These are phyloP conservation scores for Russula earlei DNA, from an alignment of 768 basidiomycete species.

Conservation along the genomic window DNA sequence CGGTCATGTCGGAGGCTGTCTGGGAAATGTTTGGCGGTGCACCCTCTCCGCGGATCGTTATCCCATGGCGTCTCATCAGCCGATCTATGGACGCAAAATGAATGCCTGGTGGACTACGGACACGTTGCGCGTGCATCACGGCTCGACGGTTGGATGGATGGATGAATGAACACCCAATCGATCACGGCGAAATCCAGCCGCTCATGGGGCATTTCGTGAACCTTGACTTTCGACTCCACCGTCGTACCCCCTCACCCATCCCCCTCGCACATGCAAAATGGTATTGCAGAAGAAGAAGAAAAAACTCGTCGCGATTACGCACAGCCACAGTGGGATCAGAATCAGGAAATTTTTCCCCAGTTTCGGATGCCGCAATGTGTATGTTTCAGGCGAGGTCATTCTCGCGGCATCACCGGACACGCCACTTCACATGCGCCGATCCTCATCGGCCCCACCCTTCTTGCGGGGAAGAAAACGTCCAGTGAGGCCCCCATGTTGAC, in stretches of 20 bases:
- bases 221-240: neutral
- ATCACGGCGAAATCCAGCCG: neutral
- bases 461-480: neutral
- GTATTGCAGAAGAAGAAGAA: neutral
- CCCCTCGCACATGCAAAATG: neutral
- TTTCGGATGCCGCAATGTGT: neutral
- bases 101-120: conserved; percentile 8
- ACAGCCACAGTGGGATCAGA: neutral
- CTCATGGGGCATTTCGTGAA: neutral
- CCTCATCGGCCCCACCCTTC: neutral
- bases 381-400: conserved; percentile 1
- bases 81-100: conserved; percentile 14
- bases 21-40: neutral
- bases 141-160: neutral
- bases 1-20: neutral
- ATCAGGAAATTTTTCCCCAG: neutral
- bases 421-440: conserved; percentile 7
- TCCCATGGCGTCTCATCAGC: conserved; percentile 9
- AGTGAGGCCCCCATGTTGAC: neutral
- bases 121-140: conserved; percentile 12
- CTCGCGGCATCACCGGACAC: conserved; percentile 2
- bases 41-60: conserved; percentile 5
- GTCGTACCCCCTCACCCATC: neutral
- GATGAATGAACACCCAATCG: neutral
- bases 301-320: neutral